Percentiles rank a stretch among this genome's conserved stretches.
Conservation (phyloP, 2,329 filamentous ascomycete genomes). For the Aureobasidium namibiae region DNA sequence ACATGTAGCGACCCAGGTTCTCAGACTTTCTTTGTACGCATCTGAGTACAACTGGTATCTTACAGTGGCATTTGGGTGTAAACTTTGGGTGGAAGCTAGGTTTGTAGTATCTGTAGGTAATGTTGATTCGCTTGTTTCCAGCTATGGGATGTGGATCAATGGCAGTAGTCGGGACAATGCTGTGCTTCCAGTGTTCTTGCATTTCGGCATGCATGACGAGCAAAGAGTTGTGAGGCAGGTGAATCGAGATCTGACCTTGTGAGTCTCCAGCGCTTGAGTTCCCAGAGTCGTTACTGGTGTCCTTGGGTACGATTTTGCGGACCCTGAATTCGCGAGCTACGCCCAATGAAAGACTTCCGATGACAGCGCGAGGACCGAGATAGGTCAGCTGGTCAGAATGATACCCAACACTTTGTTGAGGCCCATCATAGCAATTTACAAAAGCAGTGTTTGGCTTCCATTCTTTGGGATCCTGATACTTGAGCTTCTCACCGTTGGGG, state of each 20-base stretch:
- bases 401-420: conserved; percentile 76
- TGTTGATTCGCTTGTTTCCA: conserved; percentile 74
- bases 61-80: conserved; percentile 72
- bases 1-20: conserved; percentile 75
- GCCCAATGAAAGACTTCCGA: conserved; percentile 82
- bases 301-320: conserved; percentile 58
- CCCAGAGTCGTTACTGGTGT: conserved; percentile 38
- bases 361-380: conserved; percentile 77
- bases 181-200: conserved; percentile 96
- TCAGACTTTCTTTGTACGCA: conserved; percentile 73
- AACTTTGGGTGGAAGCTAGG: conserved; percentile 64
- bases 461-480: conserved; percentile 60
- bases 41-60: conserved; percentile 59
- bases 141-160: conserved; percentile 81
- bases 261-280: conserved; percentile 44
- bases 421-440: conserved; percentile 87
- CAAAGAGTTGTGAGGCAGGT: conserved; percentile 88
- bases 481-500: conserved; percentile 62
- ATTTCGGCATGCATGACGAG: conserved; percentile 96
- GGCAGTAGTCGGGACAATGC: conserved; percentile 62
- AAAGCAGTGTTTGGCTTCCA: conserved; percentile 89
- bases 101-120: conserved; percentile 88
- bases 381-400: conserved; percentile 92
- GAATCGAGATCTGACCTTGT: conserved; percentile 82
- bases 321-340: conserved; percentile 92